Evolutionary conservation across 1,284 basidiomycete species (phyloP).

Genomic region (Ganoderma resinaceum): DNA sequence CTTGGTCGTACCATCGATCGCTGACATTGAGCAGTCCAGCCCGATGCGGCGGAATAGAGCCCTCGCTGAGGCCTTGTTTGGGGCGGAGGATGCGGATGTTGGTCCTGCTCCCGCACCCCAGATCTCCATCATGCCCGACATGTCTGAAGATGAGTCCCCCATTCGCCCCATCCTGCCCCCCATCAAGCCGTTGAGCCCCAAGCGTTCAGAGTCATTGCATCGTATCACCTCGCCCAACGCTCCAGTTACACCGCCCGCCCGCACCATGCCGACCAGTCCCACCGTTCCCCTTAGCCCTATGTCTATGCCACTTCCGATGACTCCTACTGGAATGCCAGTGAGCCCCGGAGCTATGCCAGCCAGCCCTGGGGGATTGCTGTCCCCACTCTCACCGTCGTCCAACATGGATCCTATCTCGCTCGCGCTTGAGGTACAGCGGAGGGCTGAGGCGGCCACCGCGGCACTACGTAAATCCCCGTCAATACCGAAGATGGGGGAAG

Average conservation of each 20-base stretch:
- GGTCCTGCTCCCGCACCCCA: slow-evolving; percentile 20
- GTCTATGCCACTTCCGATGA: not conserved
- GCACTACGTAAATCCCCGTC: slow-evolving; percentile 69
- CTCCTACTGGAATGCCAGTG: not conserved
- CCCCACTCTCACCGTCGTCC: slow-evolving; percentile 29
- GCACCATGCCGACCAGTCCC: slow-evolving; percentile 17
- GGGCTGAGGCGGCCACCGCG: slow-evolving; percentile 72
- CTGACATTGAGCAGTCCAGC: slow-evolving; percentile 42
- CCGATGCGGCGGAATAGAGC: slow-evolving; percentile 71
- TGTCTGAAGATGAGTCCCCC: slow-evolving; percentile 26
- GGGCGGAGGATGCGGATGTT: slow-evolving; percentile 50
- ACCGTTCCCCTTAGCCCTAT: not conserved
- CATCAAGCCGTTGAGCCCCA: slow-evolving; percentile 26
- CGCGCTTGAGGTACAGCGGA: slow-evolving; percentile 72
- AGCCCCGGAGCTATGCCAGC: slow-evolving; percentile 11
- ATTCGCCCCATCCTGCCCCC: slow-evolving; percentile 5
- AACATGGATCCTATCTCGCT: slow-evolving; percentile 26
- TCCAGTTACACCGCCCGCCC: slow-evolving; percentile 11
- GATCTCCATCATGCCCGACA: slow-evolving; percentile 30
- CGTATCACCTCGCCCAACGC: slow-evolving; percentile 12
- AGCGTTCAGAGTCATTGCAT: slow-evolving; percentile 26
- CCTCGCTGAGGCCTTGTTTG: slow-evolving; percentile 77
- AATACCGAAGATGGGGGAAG: slow-evolving; percentile 53
- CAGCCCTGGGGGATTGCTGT: slow-evolving; percentile 12
- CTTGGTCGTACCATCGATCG: slow-evolving; percentile 31